Conservation (phyloP, 345 rosid genomes). For the Raphanus raphanistrum region DNA sequence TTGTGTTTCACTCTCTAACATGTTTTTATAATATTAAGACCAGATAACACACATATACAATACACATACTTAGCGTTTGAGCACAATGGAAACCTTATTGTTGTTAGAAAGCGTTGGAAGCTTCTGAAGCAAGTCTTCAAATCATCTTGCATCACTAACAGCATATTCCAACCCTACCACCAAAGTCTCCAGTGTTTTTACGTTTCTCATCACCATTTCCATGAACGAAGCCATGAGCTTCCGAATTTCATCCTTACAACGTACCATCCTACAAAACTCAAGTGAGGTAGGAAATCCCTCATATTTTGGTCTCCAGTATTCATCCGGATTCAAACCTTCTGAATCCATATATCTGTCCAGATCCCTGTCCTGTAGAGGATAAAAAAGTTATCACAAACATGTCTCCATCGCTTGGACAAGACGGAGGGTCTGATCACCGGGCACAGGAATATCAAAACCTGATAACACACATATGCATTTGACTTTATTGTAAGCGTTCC, state of each 20-base stretch:
- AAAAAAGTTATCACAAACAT: background rate
- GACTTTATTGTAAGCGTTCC: background rate
- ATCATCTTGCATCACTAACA: too few species aligned
- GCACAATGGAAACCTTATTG: background rate
- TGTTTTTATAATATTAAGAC: background rate
- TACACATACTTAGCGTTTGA: background rate
- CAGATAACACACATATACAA: background rate
- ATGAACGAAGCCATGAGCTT: slow-evolving; percentile 3
- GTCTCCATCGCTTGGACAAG: slow-evolving; percentile 34
- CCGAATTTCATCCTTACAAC: background rate
- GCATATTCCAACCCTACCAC: background rate
- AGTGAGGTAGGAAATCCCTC: background rate
- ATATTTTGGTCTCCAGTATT: background rate
- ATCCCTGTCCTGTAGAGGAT: background rate
- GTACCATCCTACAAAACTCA: background rate
- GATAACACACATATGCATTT: background rate
- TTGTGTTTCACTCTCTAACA: background rate
- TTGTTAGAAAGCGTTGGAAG: background rate
- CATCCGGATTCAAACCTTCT: too few species aligned
- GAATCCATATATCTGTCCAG: background rate
- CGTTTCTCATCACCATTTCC: slow-evolving; percentile 1
- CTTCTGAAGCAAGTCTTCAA: background rate
- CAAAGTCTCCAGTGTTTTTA: background rate
- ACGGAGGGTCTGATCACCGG: slow-evolving; percentile 24
- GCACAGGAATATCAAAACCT: background rate